These are phyloP conservation scores for Dictyostelium intermedium DNA, from an alignment of 78 protist genomes.

Conservation along the genomic window DNA sequence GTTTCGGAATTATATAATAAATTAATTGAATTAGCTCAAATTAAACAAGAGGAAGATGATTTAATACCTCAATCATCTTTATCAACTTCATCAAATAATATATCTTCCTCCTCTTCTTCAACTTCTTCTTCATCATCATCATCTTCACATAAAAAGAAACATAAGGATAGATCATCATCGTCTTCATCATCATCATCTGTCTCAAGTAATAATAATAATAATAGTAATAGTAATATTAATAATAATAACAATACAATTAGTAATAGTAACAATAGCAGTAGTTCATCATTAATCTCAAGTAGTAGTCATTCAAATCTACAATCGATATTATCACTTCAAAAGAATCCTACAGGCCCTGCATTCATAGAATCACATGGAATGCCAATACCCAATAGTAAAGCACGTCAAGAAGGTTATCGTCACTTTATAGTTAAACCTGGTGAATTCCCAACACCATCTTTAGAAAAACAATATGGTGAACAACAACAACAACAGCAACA, in stretches of 20 bases:
- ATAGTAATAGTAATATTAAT: not conserved
- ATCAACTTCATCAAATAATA: too few relatives aligned
- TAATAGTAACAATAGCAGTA: not conserved
- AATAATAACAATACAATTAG: not conserved
- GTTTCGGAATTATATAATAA: constrained; percentile 18
- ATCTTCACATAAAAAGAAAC: not conserved
- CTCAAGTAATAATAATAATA: not conserved
- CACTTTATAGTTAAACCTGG: constrained; percentile 61
- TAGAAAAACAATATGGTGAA: constrained; percentile 38
- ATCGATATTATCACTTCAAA: not conserved
- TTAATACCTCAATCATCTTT: not conserved
- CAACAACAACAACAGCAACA: too few relatives aligned
- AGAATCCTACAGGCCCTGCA: constrained; percentile 29
- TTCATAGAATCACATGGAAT: constrained; percentile 23
- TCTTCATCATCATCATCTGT: not conserved
- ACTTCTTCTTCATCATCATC: not conserved
- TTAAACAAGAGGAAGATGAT: constrained; percentile 18
- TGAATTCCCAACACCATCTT: constrained; percentile 47
- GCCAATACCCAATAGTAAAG: constrained; percentile 35
- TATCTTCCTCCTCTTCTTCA: not conserved
- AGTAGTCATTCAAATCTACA: not conserved
- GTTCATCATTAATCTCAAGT: not conserved
- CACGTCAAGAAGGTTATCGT: constrained; percentile 72
- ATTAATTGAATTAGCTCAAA: constrained; percentile 20
- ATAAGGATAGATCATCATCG: not conserved